Evolutionary conservation across 1,284 basidiomycete genomes (phyloP).

Genomic region (Marasmius sp.): DNA sequence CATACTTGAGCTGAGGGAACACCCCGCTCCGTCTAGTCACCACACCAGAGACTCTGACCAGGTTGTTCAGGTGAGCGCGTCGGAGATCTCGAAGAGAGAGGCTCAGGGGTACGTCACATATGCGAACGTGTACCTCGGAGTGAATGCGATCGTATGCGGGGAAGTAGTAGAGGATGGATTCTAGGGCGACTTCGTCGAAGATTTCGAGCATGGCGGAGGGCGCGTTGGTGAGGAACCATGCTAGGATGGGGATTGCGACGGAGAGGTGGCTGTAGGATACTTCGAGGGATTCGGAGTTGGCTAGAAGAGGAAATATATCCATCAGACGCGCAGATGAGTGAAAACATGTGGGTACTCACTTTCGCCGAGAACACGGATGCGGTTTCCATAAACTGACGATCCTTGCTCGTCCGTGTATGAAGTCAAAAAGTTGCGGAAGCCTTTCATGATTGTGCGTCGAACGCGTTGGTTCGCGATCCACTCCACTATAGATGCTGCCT

Average conservation of each 20-base stretch:
- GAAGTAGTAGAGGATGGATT: slow-evolving; percentile 94
- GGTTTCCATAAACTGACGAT: slow-evolving; percentile 90
- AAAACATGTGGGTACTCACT: slow-evolving; percentile 50
- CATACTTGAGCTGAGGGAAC: slow-evolving; percentile 98
- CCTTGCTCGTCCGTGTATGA: slow-evolving; percentile 93
- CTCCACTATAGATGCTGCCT: slow-evolving; percentile 94
- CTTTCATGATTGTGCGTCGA: slow-evolving; percentile 84
- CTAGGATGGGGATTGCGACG: slow-evolving; percentile 89
- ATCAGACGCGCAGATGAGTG: not conserved
- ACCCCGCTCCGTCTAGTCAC: slow-evolving; percentile 96
- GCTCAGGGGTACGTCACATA: slow-evolving; percentile 89
- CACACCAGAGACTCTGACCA: slow-evolving; percentile 96
- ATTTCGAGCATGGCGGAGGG: slow-evolving; percentile 91
- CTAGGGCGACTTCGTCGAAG: slow-evolving; percentile 94
- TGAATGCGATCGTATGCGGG: slow-evolving; percentile 97
- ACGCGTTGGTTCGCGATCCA: slow-evolving; percentile 96
- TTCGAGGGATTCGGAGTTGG: slow-evolving; percentile 96
- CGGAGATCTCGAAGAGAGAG: slow-evolving; percentile 92
- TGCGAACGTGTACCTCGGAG: slow-evolving; percentile 96
- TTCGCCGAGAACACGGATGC: slow-evolving; percentile 94
- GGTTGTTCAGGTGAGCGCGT: slow-evolving; percentile 89
- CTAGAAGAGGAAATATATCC: slow-evolving; percentile 39
- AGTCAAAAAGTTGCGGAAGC: slow-evolving; percentile 95
- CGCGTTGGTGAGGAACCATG: slow-evolving; percentile 96
- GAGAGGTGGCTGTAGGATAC: slow-evolving; percentile 94